Conservation (phyloP, 202 grass and related monocot genomes). For the Panicum virgatum region DNA sequence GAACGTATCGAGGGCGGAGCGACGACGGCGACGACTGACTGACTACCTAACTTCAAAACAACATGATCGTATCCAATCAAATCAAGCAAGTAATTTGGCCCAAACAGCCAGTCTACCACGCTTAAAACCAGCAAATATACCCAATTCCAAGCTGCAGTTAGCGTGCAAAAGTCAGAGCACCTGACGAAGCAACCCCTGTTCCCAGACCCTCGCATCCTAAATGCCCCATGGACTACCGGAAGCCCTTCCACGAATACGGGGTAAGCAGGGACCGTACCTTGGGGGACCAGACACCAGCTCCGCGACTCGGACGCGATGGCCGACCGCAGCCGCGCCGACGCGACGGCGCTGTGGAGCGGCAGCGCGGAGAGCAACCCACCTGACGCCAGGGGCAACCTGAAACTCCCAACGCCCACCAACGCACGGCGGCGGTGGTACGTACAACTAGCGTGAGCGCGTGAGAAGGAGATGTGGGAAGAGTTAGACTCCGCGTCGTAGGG, state of each 20-base stretch:
- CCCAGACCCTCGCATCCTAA: background rate
- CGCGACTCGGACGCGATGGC: slow-evolving; percentile 61
- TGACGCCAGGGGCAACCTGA: slow-evolving; percentile 57
- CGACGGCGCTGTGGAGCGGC: slow-evolving; percentile 74
- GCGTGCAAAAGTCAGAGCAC: background rate
- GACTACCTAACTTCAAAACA: too few species aligned
- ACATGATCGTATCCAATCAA: background rate
- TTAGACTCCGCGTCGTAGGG: background rate
- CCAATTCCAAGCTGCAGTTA: background rate
- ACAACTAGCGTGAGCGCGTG: background rate
- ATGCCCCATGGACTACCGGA: background rate
- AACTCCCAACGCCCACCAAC: background rate
- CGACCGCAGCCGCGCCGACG: slow-evolving; percentile 55
- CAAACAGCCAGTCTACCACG: background rate
- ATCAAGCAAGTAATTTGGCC: background rate
- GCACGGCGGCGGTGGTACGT: background rate
- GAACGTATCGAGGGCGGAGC: background rate
- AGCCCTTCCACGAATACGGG: background rate
- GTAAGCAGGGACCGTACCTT: slow-evolving; percentile 47
- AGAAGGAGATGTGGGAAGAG: background rate
- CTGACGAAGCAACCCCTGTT: background rate
- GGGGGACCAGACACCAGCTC: slow-evolving; percentile 66
- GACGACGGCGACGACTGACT: slow-evolving; percentile 26
- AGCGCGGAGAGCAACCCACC: slow-evolving; percentile 51
- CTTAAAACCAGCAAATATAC: background rate